Evolutionary conservation across 2,329 filamentous ascomycete species (phyloP), one percentile per base, ranked within the genome.

Genomic region (Penicillium janthinellum): DNA sequence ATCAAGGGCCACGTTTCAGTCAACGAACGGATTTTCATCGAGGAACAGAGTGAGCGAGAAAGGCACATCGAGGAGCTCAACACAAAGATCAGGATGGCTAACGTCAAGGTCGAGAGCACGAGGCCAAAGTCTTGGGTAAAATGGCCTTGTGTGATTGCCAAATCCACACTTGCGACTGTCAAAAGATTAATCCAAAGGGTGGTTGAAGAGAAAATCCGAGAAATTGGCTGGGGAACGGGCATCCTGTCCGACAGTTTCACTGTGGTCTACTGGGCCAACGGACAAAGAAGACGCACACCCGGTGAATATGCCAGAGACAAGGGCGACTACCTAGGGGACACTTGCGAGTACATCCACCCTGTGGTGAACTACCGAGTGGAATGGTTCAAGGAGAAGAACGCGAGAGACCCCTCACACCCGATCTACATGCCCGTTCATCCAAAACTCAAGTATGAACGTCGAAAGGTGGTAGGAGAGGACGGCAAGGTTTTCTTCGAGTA

Each of bases 341-440:
- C 62, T 0, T 64, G 56, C 15, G 65, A 67, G 34, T 63, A 44
- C 15, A 50, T 67, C 10, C 65, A 67, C 31, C 65, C 65, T 1
- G 64, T 67, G 3, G 65, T 67, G 2, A 61, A 66, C 34, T 66
- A 58, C 48, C 54, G 65, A 39, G 34, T 57, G 14, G 50, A 62
- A 38, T 54, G 58, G 20, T 55, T 61, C 42, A 54, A 63, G 41
- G 35, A 34, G 0, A 34, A 51, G 20, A 35, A 59, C 50, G n/a
- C 50, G 10, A 20, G 56, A 5, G 49, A 54, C 25, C 14, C 38
- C n/a, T 57, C 58, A 8, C 20, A 31, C 31, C 39, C 35, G 12
- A 15, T 49, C 11, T 67, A 67, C 45, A 59, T 45, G 17, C 65
- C 65, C 0, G 41, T 63, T 47, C 41, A 55, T 4, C 15, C 7